Conservation (phyloP, 2,329 filamentous ascomycete genomes). For the Cadophora sp. region DNA sequence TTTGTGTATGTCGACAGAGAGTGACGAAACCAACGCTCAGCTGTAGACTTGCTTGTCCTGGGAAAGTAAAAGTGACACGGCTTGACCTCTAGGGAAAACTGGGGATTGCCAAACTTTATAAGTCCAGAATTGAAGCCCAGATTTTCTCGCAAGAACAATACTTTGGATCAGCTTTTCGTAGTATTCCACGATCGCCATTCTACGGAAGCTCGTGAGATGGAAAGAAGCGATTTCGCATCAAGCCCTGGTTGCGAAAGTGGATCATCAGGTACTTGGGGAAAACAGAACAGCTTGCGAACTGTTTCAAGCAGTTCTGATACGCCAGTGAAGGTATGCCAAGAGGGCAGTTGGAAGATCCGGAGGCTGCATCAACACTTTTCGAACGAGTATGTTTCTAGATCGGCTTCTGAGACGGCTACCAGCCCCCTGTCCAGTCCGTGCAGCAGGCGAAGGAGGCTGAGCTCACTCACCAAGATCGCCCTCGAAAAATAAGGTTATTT, state of each 20-base stretch:
- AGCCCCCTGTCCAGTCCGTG: neutral
- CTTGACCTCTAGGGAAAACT: neutral
- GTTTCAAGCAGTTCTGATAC: neutral
- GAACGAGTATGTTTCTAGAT: neutral
- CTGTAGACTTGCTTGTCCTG: neutral
- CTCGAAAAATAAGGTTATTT: constrained; percentile 4
- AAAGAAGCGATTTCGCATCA: neutral
- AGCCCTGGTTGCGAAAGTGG: neutral
- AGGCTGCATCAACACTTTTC: neutral
- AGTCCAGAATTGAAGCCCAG: neutral
- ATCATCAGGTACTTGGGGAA: neutral
- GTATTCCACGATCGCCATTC: neutral
- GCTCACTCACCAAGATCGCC: neutral
- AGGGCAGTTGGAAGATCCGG: neutral
- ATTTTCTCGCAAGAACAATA: neutral
- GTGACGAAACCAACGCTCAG: neutral
- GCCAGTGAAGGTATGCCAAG: neutral
- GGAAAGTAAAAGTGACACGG: neutral
- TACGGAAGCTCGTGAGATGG: neutral
- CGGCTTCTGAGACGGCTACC: neutral
- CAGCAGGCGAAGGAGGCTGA: neutral
- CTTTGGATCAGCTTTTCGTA: neutral
- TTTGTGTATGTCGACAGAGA: neutral
- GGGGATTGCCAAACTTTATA: neutral
- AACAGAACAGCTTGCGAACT: constrained; percentile 2